These are phyloP conservation scores for Cladophialophora yegresii DNA, from an alignment of 2,329 filamentous ascomycete genomes.

Conservation along the genomic window DNA sequence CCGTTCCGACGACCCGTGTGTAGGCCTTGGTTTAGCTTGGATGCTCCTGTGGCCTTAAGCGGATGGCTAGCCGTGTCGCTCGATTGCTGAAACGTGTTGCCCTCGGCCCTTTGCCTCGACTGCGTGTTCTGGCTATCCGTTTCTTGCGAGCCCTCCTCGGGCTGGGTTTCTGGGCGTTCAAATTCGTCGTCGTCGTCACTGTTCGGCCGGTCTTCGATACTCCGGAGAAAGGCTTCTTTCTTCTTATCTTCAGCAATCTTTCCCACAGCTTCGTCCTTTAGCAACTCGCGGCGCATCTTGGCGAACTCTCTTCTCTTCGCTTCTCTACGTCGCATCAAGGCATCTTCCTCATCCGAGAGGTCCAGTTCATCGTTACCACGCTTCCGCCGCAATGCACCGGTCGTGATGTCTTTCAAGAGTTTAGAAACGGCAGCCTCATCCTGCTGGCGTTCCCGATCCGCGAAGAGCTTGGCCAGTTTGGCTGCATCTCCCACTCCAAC, in stretches of 20 bases:
- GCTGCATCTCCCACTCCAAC: slow-evolving; percentile 76
- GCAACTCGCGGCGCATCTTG: slow-evolving; percentile 84
- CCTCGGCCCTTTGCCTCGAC: slow-evolving; percentile 45
- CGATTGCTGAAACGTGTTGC: slow-evolving; percentile 40
- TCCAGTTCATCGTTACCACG: slow-evolving; percentile 75
- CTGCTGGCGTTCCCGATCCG: slow-evolving; percentile 73
- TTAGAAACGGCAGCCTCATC: slow-evolving; percentile 89
- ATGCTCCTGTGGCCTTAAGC: slow-evolving; percentile 49
- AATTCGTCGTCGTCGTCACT: slow-evolving; percentile 74
- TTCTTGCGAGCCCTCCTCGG: slow-evolving; percentile 28
- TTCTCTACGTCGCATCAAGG: slow-evolving; percentile 72
- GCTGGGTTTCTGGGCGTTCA: slow-evolving; percentile 41
- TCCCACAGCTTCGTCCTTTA: slow-evolving; percentile 84
- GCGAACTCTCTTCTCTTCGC: slow-evolving; percentile 86
- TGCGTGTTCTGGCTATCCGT: slow-evolving; percentile 15
- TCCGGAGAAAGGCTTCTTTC: slow-evolving; percentile 84
- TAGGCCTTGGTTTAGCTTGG: slow-evolving; percentile 56
- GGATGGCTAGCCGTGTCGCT: slow-evolving; percentile 32
- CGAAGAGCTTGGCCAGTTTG: slow-evolving; percentile 81
- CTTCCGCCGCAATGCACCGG: slow-evolving; percentile 81
- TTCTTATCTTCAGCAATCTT: slow-evolving; percentile 88
- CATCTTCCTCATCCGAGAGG: slow-evolving; percentile 88
- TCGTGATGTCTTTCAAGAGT: slow-evolving; percentile 89
- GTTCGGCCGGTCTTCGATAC: slow-evolving; percentile 79
- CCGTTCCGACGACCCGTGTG: slow-evolving; percentile 65